Evolutionary conservation across 2,329 filamentous ascomycete species (phyloP), one percentile per base, ranked within the genome.

Genomic region (Monilinia aucupariae): DNA sequence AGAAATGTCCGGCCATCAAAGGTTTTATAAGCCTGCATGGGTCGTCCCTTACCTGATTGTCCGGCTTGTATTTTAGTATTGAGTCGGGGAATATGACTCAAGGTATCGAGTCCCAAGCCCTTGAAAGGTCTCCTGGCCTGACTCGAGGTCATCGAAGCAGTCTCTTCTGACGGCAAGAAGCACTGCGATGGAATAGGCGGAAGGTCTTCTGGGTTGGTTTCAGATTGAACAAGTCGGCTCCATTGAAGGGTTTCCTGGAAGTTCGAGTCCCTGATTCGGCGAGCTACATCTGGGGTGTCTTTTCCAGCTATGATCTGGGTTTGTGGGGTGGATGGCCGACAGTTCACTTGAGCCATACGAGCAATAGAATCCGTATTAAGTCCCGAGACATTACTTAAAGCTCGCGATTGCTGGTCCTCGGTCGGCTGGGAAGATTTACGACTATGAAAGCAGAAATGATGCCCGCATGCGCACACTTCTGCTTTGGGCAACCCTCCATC

Each of bases 371-470:
- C 63, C 52, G 51, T 49, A 37, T 67, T 61, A 12, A 51, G 41
- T n/a, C 60, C 52, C 34, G 30, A 53, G 30, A 64, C 50, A 58
- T 67, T 65, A 56, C 53, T 60, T 56, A 50, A 64, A 37, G 47
- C 47, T 45, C 61, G 58, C 15, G 32, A 47, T 49, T 50, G 58
- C 39, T 65, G 56, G 51, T 51, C 37, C 37, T 39, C 54, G 43
- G 27, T 49, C 64, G 58, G 65, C 63, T 39, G 68, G 63, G 34
- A 43, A 32, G 43, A 17, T 45, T 65, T 66, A 60, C 65, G 64
- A 55, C 76, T 73, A 73, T 84, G 82, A 70, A 80, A 84, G 71
- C 82, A 84, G 8, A 81, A 81, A 76, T 84, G 82, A 71, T 84
- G 82, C 48, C 79, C 79, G 68, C 82, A 84, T 62, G 80, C 78